phyloP scores from a whole-genome alignment of 2,329 filamentous ascomycete genomes.

The Penicillium sclerotiorum region DNA sequence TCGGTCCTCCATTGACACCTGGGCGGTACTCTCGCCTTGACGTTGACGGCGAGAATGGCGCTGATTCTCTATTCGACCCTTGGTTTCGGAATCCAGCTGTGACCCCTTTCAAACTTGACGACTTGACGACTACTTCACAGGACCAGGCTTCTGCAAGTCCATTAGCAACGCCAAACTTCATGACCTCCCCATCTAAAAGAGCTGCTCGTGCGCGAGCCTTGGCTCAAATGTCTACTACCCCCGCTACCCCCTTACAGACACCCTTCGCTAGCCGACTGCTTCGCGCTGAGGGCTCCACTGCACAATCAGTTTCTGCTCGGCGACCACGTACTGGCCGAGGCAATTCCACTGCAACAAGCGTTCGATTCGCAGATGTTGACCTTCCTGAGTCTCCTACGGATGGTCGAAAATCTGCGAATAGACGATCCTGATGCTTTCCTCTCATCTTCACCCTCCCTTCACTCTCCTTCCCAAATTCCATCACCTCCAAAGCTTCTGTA shows the following conservation, averaged over 20 bases:
- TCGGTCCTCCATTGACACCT: background rate
- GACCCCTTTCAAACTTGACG: constrained; percentile 41
- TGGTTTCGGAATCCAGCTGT: constrained; percentile 37
- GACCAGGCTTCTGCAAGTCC: constrained; percentile 37
- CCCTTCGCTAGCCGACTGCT: constrained; percentile 47
- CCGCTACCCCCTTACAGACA: constrained; percentile 46
- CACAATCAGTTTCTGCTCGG: constrained; percentile 27
- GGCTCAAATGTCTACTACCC: constrained; percentile 48
- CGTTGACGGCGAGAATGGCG: constrained; percentile 7
- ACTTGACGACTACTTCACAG: constrained; percentile 36
- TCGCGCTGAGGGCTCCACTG: constrained; percentile 25
- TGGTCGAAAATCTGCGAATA: constrained; percentile 39
- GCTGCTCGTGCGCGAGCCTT: constrained; percentile 46
- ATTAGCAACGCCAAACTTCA: constrained; percentile 44
- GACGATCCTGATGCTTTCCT: constrained; percentile 28
- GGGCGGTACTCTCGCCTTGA: background rate
- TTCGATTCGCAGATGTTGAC: constrained; percentile 46
- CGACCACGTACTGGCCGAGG: constrained; percentile 30
- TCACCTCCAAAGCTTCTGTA: constrained; percentile 14
- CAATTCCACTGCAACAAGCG: constrained; percentile 38
- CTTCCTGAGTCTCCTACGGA: constrained; percentile 44
- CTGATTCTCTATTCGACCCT: constrained; percentile 36
- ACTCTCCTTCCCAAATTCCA: background rate
- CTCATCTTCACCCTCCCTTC: constrained; percentile 1
- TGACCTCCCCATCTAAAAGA: constrained; percentile 50